These are phyloP conservation scores for Nephelium lappaceum DNA, from an alignment of 345 rosid species.

Conservation along the genomic window DNA sequence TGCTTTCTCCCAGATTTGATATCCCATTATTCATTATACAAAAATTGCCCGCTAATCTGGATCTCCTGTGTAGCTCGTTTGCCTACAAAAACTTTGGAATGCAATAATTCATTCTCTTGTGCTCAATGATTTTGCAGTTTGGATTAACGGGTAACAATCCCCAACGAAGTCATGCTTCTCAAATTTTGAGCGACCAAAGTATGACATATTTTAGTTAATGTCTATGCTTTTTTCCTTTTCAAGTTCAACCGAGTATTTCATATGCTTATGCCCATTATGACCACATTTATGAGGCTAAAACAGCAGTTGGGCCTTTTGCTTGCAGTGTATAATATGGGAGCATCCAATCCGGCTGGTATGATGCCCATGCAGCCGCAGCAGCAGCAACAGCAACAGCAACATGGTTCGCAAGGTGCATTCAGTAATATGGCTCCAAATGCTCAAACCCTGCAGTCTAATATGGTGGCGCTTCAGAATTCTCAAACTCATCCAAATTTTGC, in stretches of 20 bases:
- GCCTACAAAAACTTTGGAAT: neutral
- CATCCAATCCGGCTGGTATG: constrained; percentile 62
- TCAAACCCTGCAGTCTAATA: constrained; percentile 69
- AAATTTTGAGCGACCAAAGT: constrained; percentile 80
- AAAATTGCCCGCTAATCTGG: neutral
- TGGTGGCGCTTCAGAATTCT: constrained; percentile 67
- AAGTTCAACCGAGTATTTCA: neutral
- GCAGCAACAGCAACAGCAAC: constrained; percentile 63
- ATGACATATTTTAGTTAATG: constrained; percentile 26
- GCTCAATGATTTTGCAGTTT: constrained; percentile 47
- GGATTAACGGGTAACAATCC: constrained; percentile 75
- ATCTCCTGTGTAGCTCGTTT: neutral
- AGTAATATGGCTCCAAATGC: constrained; percentile 69
- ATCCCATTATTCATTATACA: neutral
- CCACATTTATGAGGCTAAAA: neutral
- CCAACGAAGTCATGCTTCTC: constrained; percentile 74
- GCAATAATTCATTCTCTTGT: constrained; percentile 7
- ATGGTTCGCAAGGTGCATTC: constrained; percentile 54
- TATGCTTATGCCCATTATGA: neutral
- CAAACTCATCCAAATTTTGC: constrained; percentile 57
- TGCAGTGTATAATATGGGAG: constrained; percentile 86
- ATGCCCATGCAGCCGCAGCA: constrained; percentile 57
- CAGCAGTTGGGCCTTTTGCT: constrained; percentile 15
- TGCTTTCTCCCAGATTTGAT: neutral
- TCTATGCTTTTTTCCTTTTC: neutral